Percentiles rank a stretch among this genome's conserved stretches.
Conservation (phyloP, 768 basidiomycete genomes). For the Trametes gibbosa region DNA sequence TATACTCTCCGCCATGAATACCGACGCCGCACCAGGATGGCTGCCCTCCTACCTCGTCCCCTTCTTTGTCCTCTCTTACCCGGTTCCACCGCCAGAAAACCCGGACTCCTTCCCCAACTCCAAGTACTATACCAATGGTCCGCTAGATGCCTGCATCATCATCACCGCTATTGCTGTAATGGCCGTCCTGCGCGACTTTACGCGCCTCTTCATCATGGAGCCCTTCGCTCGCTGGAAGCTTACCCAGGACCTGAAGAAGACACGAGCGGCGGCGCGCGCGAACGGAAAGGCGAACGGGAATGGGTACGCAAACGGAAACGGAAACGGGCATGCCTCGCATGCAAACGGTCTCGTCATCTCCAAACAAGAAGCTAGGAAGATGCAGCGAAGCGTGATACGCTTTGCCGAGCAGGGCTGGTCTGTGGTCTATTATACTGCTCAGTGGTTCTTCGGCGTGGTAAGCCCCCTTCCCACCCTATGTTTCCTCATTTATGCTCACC, state of each 20-base stretch:
- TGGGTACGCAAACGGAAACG: constrained; percentile 33
- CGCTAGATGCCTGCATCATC: constrained; percentile 74
- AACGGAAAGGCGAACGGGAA: constrained; percentile 33
- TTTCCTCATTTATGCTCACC: constrained; percentile 36
- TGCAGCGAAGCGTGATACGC: constrained; percentile 72
- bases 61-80: constrained; percentile 75
- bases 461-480: constrained; percentile 32
- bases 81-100: constrained; percentile 47
- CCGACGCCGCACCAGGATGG: constrained; percentile 35
- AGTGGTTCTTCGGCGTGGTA: constrained; percentile 75
- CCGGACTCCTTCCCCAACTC: constrained; percentile 75
- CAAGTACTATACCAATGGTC: constrained; percentile 69
- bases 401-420: constrained; percentile 98
- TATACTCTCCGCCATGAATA: constrained; percentile 37
- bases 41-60: constrained; percentile 57
- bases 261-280: constrained; percentile 16
- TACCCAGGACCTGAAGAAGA: constrained; percentile 43
- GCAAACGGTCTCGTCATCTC: constrained; percentile 25
- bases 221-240: constrained; percentile 83
- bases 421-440: constrained; percentile 72
- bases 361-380: constrained; percentile 52
- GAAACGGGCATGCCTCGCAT: constrained; percentile 28
- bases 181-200: constrained; percentile 79
- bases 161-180: constrained; percentile 82
- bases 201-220: constrained; percentile 71